phyloP scores from a whole-genome alignment of 805 yeast genomes.

The Candida broadrunensis region DNA sequence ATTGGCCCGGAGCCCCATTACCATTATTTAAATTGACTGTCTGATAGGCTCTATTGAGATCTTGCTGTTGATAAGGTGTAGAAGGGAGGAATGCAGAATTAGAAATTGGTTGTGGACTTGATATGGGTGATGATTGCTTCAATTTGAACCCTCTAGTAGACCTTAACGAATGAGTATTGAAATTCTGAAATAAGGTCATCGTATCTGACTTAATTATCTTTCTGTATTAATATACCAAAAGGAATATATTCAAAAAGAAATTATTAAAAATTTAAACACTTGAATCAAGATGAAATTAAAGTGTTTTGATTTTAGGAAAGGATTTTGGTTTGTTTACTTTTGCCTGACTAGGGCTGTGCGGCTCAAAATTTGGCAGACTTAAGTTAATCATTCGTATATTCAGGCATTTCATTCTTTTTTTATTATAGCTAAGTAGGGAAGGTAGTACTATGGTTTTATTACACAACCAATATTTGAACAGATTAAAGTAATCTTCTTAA shows the following conservation, averaged over 20 bases:
- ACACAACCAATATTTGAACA: too few relatives aligned
- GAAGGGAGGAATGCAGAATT: slow-evolving; percentile 31
- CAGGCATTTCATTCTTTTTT: too few relatives aligned
- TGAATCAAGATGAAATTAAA: too few relatives aligned
- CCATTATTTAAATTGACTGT: slow-evolving; percentile 22
- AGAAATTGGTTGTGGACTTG: slow-evolving; percentile 37
- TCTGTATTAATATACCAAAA: too few relatives aligned
- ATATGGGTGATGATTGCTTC: slow-evolving; percentile 37
- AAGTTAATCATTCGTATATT: neutral
- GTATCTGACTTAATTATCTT: too few relatives aligned
- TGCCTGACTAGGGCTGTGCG: neutral
- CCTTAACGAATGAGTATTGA: slow-evolving; percentile 41
- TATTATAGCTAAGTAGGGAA: too few relatives aligned
- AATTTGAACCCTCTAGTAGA: slow-evolving; percentile 43
- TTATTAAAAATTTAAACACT: too few relatives aligned
- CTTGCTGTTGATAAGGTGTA: slow-evolving; percentile 12
- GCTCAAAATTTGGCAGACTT: neutral
- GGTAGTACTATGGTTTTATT: too few relatives aligned
- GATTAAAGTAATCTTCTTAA: too few relatives aligned
- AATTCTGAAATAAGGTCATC: slow-evolving; percentile 42
- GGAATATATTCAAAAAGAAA: too few relatives aligned
- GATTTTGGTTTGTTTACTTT: slow-evolving; percentile 1
- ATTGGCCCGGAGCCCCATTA: slow-evolving; percentile 18
- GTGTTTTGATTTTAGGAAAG: too few relatives aligned
- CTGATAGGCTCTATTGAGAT: slow-evolving; percentile 21